Percentiles rank a stretch among this genome's conserved stretches.
phyloP scores from a whole-genome alignment of 2,329 filamentous ascomycete species.

The Cladosporium sp. region DNA sequence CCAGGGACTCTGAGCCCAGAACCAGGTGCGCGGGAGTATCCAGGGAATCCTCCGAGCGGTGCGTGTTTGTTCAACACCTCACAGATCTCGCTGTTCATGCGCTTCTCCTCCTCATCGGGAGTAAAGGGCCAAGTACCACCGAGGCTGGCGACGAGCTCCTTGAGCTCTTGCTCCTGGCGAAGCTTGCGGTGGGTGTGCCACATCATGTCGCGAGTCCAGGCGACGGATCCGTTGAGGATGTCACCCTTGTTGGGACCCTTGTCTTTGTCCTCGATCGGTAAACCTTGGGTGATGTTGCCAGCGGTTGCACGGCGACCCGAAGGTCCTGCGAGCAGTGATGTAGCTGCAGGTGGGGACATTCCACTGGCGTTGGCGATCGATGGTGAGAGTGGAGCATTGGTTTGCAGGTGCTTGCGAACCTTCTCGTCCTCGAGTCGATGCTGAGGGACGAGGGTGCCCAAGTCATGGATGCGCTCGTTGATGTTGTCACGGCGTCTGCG shows the following conservation, averaged over 20 bases:
- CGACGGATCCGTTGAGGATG: constrained; percentile 93
- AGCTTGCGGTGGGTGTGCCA: constrained; percentile 91
- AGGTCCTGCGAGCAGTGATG: constrained; percentile 82
- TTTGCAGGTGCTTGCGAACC: constrained; percentile 90
- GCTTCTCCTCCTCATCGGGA: constrained; percentile 84
- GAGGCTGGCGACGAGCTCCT: constrained; percentile 70
- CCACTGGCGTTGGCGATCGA: constrained; percentile 67
- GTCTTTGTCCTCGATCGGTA: constrained; percentile 95
- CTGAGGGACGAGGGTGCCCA: constrained; percentile 87
- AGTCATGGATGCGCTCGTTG: constrained; percentile 95
- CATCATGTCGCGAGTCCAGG: constrained; percentile 97
- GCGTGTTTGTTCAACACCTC: constrained; percentile 84
- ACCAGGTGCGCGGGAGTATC: constrained; percentile 78
- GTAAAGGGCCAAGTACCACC: constrained; percentile 78
- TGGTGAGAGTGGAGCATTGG: constrained; percentile 85
- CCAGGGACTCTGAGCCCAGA: constrained; percentile 87
- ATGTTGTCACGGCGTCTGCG: constrained; percentile 94
- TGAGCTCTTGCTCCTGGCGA: constrained; percentile 83
- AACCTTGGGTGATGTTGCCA: constrained; percentile 84
- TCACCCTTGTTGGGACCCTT: constrained; percentile 99
- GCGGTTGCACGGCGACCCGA: constrained; percentile 74
- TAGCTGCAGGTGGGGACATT: constrained; percentile 75
- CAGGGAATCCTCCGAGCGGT: constrained; percentile 62
- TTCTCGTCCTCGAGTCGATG: constrained; percentile 97
- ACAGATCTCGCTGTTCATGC: constrained; percentile 91